These are phyloP conservation scores for Brassica carinata DNA, from an alignment of 345 rosid species.

Conservation along the genomic window DNA sequence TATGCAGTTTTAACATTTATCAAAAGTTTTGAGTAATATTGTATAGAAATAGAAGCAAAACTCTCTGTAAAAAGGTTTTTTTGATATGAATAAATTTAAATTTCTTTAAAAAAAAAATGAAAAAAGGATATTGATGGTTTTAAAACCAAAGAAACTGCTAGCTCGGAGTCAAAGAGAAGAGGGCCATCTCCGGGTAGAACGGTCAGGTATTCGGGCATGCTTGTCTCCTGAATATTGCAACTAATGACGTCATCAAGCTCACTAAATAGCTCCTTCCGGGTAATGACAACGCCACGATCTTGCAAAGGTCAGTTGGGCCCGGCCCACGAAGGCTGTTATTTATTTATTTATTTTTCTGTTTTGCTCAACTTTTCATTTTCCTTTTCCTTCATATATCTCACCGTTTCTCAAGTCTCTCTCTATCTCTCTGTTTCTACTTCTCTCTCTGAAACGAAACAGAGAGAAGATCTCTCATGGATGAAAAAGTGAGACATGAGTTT, in stretches of 20 bases:
- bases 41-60: too few species aligned
- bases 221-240: constrained; percentile 23
- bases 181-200: constrained; percentile 30
- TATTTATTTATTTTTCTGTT: neutral
- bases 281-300: constrained; percentile 26
- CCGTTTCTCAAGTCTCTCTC: constrained; percentile 19
- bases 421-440: neutral
- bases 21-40: too few species aligned
- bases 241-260: constrained; percentile 22
- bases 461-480: constrained; percentile 31
- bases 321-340: constrained; percentile 38
- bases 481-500: neutral
- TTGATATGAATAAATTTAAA: too few species aligned
- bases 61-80: too few species aligned
- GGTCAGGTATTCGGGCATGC: constrained; percentile 40
- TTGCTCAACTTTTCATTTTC: neutral
- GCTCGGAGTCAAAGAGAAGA: neutral
- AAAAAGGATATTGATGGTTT: neutral
- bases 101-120: too few species aligned
- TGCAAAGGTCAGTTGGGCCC: constrained; percentile 30
- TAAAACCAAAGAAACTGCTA: constrained; percentile 21
- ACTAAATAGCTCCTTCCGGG: constrained; percentile 13
- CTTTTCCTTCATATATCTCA: constrained; percentile 9
- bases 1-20: too few species aligned
- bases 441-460: constrained; percentile 38